These are phyloP conservation scores for Hanseniaspora guilliermondii DNA, from an alignment of 805 yeast species.

Conservation along the genomic window DNA sequence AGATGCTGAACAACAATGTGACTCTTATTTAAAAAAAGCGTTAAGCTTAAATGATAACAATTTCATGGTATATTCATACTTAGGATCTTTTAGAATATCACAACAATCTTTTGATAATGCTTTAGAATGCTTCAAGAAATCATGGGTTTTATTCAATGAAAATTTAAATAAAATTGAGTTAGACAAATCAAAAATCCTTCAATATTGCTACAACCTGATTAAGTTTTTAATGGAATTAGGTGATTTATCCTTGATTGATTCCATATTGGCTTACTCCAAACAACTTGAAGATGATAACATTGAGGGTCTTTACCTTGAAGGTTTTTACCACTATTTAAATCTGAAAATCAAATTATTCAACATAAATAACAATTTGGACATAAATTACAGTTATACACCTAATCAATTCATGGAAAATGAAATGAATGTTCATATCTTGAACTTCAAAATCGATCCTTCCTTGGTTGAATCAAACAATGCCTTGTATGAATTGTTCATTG, in stretches of 20 bases:
- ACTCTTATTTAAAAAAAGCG: slow-evolving; percentile 53
- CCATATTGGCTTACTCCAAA: slow-evolving; percentile 52
- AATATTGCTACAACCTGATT: slow-evolving; percentile 27
- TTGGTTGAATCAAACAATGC: slow-evolving; percentile 22
- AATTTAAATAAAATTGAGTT: slow-evolving; percentile 39
- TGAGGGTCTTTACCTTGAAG: slow-evolving; percentile 74
- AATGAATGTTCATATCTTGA: slow-evolving; percentile 26
- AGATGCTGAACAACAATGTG: slow-evolving; percentile 73
- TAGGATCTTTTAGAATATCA: slow-evolving; percentile 80
- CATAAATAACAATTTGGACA: slow-evolving; percentile 17
- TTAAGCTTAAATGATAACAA: slow-evolving; percentile 41
- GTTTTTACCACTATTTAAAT: slow-evolving; percentile 51
- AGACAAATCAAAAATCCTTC: slow-evolving; percentile 25
- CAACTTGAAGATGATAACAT: slow-evolving; percentile 76
- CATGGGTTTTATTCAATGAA: slow-evolving; percentile 58
- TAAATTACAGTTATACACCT: slow-evolving; percentile 17
- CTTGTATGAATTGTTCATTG: slow-evolving; percentile 20
- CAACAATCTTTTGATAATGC: slow-evolving; percentile 74
- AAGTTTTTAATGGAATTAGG: slow-evolving; percentile 38
- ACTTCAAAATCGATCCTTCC: slow-evolving; percentile 28
- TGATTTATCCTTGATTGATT: slow-evolving; percentile 59
- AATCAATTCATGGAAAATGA: slow-evolving; percentile 24
- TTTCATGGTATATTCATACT: slow-evolving; percentile 66
- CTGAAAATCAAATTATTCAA: slow-evolving; percentile 28
- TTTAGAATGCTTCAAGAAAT: slow-evolving; percentile 43